Base-by-base conservation (phyloP, 2,329 filamentous ascomycete genomes). In the Neofusicoccum kwambonambiense region DNA sequence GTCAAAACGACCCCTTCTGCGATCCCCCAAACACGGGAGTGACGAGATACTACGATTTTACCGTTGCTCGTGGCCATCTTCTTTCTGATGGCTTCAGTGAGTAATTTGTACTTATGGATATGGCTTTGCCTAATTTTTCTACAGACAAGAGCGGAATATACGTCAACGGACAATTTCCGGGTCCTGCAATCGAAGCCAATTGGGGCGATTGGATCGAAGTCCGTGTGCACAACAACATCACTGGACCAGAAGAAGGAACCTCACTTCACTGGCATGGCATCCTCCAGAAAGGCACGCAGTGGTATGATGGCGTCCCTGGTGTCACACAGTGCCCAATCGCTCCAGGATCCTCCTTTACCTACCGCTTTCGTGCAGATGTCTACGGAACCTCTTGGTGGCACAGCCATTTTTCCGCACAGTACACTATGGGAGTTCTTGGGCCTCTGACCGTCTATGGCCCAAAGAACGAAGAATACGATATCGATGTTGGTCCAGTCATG, bases 301-400 rank as follows among this genome's bases (percentile, higher is more conserved):
- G 72, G 71, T 73, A 72, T 52, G 75, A 77, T 62, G 75, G 75
- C 65, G 75, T 77, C 3, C 74, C 74, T 3, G 70, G 71, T n/a
- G 70, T 76, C 39, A 61, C 65, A 27, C 74, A 77, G 54, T 77
- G 75, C 57, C 76, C 76, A 2, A 72, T 78, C 45, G 68, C 71
- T 22, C 76, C 76, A 70, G 73, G 71, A 71, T 50, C 64, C 1
- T 64, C 52, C 13, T 66, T 68, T 42, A 72, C 67, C 1, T 75
- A 75, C 57, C 65, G 37, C 11, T 73, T 73, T 58, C 31, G 51
- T 8, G 75, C 75, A 8, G 73, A 72, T 2, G 72, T 72, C 41
- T 70, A 70, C 1, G 76, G 76, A 0, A 76, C 75, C 2, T 73
- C 72, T 68, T n/a, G 62, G 52, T 51, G 47, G 11, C 42, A 62